Evolutionary conservation across 1,284 basidiomycete species (phyloP).

Genomic region (Grifola frondosa): DNA sequence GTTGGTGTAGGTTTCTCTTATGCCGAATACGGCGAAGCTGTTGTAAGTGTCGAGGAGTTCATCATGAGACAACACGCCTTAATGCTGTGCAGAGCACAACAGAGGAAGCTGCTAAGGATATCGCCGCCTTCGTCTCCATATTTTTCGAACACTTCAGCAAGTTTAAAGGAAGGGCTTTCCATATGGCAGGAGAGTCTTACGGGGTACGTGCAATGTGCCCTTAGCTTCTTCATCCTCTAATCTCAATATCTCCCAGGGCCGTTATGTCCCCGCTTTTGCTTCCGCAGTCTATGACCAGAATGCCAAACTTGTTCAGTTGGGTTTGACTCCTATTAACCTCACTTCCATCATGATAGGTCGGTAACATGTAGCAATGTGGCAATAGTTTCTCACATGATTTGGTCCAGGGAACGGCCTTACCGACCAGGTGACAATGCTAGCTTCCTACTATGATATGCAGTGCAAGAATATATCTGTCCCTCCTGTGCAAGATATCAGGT

Average conservation of each 20-base stretch:
- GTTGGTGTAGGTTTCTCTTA: slow-evolving; percentile 71
- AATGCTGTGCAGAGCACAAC: slow-evolving; percentile 48
- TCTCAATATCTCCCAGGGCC: slow-evolving; percentile 50
- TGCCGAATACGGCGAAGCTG: slow-evolving; percentile 64
- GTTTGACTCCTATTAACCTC: slow-evolving; percentile 74
- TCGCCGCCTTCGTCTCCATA: slow-evolving; percentile 66
- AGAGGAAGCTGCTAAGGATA: slow-evolving; percentile 68
- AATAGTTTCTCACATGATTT: background rate
- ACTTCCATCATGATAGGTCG: slow-evolving; percentile 79
- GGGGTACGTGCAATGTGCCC: slow-evolving; percentile 39
- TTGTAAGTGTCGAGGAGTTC: slow-evolving; percentile 39
- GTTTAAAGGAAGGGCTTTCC: slow-evolving; percentile 66
- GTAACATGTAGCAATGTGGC: slow-evolving; percentile 7
- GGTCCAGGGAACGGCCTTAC: slow-evolving; percentile 47
- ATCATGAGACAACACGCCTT: too few relatives aligned
- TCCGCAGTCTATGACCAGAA: slow-evolving; percentile 82
- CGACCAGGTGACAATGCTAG: slow-evolving; percentile 24
- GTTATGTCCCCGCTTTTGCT: slow-evolving; percentile 84
- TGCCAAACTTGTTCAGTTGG: slow-evolving; percentile 51
- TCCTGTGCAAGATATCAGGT: slow-evolving; percentile 30
- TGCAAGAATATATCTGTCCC: slow-evolving; percentile 31
- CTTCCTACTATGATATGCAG: slow-evolving; percentile 35
- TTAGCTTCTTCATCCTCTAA: background rate
- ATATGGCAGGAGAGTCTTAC: slow-evolving; percentile 75
- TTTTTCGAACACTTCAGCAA: slow-evolving; percentile 73